Percentiles rank a stretch among this genome's conserved stretches.
phyloP scores from a whole-genome alignment of 805 yeast species.

The Ogataea salicorniae region DNA sequence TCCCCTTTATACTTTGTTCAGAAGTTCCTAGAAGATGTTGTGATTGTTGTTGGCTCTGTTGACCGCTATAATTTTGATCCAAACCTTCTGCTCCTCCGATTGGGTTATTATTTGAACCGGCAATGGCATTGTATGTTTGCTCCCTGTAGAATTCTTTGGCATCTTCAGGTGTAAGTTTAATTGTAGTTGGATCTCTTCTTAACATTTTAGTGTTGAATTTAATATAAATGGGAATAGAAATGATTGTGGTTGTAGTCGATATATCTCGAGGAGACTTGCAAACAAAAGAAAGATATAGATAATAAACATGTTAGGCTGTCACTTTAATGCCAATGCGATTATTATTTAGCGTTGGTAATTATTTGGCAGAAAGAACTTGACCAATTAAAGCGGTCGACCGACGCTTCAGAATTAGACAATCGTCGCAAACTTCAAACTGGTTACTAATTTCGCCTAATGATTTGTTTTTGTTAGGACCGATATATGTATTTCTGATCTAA shows the following conservation, averaged over 20 bases:
- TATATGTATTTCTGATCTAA: too few relatives aligned
- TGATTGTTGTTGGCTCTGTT: conserved; percentile 1
- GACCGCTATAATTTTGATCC: conserved; percentile 11
- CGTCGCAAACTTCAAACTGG: too few relatives aligned
- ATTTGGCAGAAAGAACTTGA: too few relatives aligned
- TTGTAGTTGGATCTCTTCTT: conserved; percentile 66
- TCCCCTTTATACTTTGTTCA: conserved; percentile 12
- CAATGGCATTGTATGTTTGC: conserved; percentile 19
- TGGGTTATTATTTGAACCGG: conserved; percentile 6
- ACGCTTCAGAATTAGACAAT: too few relatives aligned
- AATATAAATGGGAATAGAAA: not conserved
- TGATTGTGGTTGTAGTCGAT: not conserved
- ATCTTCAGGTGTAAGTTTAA: conserved; percentile 65
- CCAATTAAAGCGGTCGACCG: too few relatives aligned
- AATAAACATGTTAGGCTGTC: too few relatives aligned
- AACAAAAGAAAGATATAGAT: too few relatives aligned
- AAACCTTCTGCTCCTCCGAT: not conserved
- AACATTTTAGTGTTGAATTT: conserved; percentile 38
- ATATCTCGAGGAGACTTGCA: not conserved
- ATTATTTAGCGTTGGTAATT: too few relatives aligned
- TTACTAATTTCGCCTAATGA: too few relatives aligned
- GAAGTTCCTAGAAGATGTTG: conserved; percentile 1
- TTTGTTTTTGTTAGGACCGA: too few relatives aligned
- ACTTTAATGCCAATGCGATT: too few relatives aligned
- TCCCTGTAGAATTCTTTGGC: conserved; percentile 35